Conservation (phyloP, 2,329 filamentous ascomycete genomes). For the Aspergillus chevalieri region DNA sequence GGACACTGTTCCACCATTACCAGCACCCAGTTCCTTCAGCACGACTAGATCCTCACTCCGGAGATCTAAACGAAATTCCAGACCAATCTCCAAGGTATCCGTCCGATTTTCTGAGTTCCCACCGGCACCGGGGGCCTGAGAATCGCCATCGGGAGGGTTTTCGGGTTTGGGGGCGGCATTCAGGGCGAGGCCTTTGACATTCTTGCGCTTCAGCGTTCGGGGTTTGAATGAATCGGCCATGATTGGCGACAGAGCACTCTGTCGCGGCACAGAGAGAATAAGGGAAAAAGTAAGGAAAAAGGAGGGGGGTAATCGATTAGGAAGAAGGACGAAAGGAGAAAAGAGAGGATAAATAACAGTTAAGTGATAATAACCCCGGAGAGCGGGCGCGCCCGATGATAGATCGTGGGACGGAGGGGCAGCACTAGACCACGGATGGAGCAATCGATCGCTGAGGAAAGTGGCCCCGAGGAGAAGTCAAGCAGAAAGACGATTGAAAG, state of each 20-base stretch:
- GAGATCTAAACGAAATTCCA: slow-evolving; percentile 92
- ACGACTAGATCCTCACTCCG: slow-evolving; percentile 87
- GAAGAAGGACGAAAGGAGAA: neutral
- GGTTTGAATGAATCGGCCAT: slow-evolving; percentile 60
- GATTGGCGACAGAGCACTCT: slow-evolving; percentile 5
- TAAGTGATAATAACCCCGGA: neutral
- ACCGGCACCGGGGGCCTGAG: slow-evolving; percentile 54
- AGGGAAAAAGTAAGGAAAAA: neutral
- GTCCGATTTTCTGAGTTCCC: slow-evolving; percentile 54
- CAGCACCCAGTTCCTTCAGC: slow-evolving; percentile 87
- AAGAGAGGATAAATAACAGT: neutral
- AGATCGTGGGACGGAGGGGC: neutral
- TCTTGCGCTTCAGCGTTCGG: slow-evolving; percentile 95
- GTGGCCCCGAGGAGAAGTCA: no score
- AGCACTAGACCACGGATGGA: neutral
- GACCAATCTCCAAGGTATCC: slow-evolving; percentile 85
- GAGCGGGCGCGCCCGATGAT: slow-evolving; percentile 1
- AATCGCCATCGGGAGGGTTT: slow-evolving; percentile 66
- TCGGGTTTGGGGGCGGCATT: slow-evolving; percentile 67
- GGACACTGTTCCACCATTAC: slow-evolving; percentile 96
- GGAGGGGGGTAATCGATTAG: neutral
- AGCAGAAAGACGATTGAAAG: no score
- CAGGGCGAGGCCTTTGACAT: slow-evolving; percentile 90
- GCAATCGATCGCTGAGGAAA: neutral
- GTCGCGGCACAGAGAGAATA: slow-evolving; percentile 12